phyloP scores from a whole-genome alignment of 1,284 basidiomycete genomes.

The Cryptococcus sp. region DNA sequence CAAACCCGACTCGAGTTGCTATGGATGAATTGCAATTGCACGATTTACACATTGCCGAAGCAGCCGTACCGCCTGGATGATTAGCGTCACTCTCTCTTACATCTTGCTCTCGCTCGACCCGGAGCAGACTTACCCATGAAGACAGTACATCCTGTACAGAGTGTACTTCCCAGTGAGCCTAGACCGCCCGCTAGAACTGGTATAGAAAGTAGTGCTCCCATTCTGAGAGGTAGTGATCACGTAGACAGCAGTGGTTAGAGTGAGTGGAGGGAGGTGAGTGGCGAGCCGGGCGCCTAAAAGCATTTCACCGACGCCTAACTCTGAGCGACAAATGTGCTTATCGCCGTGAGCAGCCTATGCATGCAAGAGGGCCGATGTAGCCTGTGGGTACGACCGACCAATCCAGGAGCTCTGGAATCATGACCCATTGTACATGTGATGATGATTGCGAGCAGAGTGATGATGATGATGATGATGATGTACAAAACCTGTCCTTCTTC shows the following conservation, averaged over 20 bases:
- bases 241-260: not conserved
- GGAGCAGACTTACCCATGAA: slow-evolving; percentile 56
- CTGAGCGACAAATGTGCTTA: no score
- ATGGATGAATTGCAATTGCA: slow-evolving; percentile 99
- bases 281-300: not conserved
- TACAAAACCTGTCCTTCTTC: no score
- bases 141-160: slow-evolving; percentile 60
- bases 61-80: slow-evolving; percentile 51
- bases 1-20: slow-evolving; percentile 94
- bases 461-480: no score
- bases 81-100: slow-evolving; percentile 2
- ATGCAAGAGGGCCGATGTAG: no score
- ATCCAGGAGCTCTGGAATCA: no score
- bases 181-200: slow-evolving; percentile 71
- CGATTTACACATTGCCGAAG: slow-evolving; percentile 96
- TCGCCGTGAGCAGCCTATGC: no score
- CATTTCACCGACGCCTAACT: not conserved
- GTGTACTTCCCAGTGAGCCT: slow-evolving; percentile 71
- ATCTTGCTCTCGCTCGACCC: not conserved
- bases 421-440: no score
- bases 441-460: no score
- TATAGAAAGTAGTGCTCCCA: slow-evolving; percentile 80
- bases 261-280: not conserved
- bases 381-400: no score
- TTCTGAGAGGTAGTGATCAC: slow-evolving; percentile 36